These are phyloP conservation scores for Przewalskia tangutica DNA, from an alignment of 257 asterid species.

Conservation along the genomic window DNA sequence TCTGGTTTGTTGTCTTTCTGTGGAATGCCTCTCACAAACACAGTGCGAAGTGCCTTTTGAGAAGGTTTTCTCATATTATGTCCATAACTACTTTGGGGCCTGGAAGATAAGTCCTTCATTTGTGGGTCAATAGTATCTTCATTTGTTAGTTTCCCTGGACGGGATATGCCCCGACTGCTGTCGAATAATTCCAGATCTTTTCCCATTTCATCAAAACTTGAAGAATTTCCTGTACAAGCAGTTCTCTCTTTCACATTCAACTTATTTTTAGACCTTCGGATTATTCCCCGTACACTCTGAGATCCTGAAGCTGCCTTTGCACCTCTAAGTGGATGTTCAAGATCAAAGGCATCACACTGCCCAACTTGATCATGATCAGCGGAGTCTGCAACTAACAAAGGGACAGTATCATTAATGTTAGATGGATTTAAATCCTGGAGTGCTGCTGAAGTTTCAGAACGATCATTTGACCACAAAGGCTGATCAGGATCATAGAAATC, in stretches of 20 bases:
- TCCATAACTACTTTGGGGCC: slow-evolving; percentile 38
- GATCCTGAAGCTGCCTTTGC: slow-evolving; percentile 38
- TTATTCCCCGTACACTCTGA: slow-evolving; percentile 79
- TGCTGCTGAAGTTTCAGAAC: slow-evolving; percentile 54
- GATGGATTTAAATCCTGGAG: slow-evolving; percentile 38
- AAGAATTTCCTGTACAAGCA: slow-evolving; percentile 33
- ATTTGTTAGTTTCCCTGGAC: slow-evolving; percentile 33
- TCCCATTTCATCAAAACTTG: slow-evolving; percentile 28
- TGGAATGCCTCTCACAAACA: slow-evolving; percentile 78
- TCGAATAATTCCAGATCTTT: slow-evolving; percentile 23
- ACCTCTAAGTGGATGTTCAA: slow-evolving; percentile 32
- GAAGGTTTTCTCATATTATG: slow-evolving; percentile 45
- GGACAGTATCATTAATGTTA: slow-evolving; percentile 35
- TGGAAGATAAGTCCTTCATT: slow-evolving; percentile 38
- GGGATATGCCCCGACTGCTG: slow-evolving; percentile 25
- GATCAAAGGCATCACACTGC: slow-evolving; percentile 41
- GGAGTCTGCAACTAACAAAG: slow-evolving; percentile 31
- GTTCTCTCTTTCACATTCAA: slow-evolving; percentile 34
- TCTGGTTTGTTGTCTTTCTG: slow-evolving; percentile 77
- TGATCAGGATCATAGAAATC: slow-evolving; percentile 97
- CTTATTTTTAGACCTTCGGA: slow-evolving; percentile 36
- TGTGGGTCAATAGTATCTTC: slow-evolving; percentile 32
- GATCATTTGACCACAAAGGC: slow-evolving; percentile 74
- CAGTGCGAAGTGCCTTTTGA: slow-evolving; percentile 71
- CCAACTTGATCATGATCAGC: slow-evolving; percentile 31